Base-by-base conservation (phyloP, 2,329 filamentous ascomycete genomes). In the Sporothrix euskadiensis region DNA sequence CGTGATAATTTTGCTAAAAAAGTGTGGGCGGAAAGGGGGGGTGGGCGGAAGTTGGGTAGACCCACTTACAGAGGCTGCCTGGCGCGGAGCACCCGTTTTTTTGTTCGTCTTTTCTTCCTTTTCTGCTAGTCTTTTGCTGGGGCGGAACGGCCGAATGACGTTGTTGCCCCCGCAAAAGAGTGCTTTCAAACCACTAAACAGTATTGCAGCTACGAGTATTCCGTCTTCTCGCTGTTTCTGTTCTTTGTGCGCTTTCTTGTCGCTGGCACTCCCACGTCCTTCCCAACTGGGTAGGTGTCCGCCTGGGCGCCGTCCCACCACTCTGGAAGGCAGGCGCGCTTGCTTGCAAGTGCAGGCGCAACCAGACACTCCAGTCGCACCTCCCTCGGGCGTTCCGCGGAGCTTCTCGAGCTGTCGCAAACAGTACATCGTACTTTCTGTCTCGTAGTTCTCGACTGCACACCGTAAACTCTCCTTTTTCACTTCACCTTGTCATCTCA, bases 71-170 rank as follows among this genome's bases (percentile, higher is more conserved):
- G n/a, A n/a, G n/a, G n/a, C n/a, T 41, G 44, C 49, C 49, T 54
- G 22, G 22, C 41, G 63, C 63, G 63, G 63, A n/a, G 63, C 41
- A 59, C 30, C 56, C 56, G 14, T 39, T 35, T 59, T 59, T 59
- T 32, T 32, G 16, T 35, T 49, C 9, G 1, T 26, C 14, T 22
- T 41, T 41, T 61, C 19, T 16, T 35, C 6, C 7, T 1, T 39
- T 39, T 41, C 22, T 26, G 22, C 52, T 26, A 26, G 10, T 47
- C 61, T 32, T 44, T 65, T 9, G 3, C 47, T 54, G 26, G 47
- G 26, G 47, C 66, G 66, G 66, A 69, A 69, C 66, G 30, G 26
- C 66, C 66, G 66, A 65, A 54, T 69, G 66, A 69, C 47, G 66
- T 54, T 39, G 52, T 52, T 16, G 30, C 4, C 47, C 47, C 44